Evolutionary conservation across 1,284 basidiomycete species (phyloP).

Genomic region (Sanghuangporus sanghuang): DNA sequence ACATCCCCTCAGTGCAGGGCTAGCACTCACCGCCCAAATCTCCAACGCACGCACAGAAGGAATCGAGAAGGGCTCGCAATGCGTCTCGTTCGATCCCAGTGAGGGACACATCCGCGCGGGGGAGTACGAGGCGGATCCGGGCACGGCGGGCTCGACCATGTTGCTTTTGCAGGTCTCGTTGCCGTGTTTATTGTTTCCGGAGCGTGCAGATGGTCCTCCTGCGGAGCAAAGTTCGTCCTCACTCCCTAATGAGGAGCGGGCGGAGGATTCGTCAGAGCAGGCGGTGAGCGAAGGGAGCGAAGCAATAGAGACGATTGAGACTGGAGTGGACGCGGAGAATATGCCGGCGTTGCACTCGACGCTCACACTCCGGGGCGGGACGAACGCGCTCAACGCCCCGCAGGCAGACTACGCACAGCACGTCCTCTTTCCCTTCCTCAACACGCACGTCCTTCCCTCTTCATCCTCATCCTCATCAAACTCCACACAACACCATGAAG

Average conservation of each 20-base stretch:
- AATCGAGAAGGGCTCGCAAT: conserved; percentile 42
- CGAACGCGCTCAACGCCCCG: conserved; percentile 61
- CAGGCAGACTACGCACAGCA: conserved; percentile 67
- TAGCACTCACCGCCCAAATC: conserved; percentile 56
- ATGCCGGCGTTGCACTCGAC: neutral
- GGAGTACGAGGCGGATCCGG: conserved; percentile 50
- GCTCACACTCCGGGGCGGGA: conserved; percentile 59
- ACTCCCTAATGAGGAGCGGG: no score
- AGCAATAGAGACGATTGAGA: no score
- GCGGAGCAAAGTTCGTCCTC: no score
- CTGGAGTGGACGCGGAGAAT: neutral
- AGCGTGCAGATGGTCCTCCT: no score
- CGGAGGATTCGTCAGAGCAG: no score
- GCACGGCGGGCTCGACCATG: conserved; percentile 64
- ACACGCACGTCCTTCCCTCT: neutral
- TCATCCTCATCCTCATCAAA: neutral
- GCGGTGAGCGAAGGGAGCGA: no score
- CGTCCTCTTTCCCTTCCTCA: conserved; percentile 37
- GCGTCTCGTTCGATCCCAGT: conserved; percentile 47
- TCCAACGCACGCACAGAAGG: conserved; percentile 47
- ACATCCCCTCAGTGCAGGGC: conserved; percentile 34
- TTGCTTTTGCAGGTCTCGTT: conserved; percentile 67
- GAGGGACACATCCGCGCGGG: conserved; percentile 34
- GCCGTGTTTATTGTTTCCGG: conserved; percentile 61
- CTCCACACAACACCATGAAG: neutral